phyloP scores from a whole-genome alignment of 495 filamentous ascomycete species.

The Acidomyces sp. region DNA sequence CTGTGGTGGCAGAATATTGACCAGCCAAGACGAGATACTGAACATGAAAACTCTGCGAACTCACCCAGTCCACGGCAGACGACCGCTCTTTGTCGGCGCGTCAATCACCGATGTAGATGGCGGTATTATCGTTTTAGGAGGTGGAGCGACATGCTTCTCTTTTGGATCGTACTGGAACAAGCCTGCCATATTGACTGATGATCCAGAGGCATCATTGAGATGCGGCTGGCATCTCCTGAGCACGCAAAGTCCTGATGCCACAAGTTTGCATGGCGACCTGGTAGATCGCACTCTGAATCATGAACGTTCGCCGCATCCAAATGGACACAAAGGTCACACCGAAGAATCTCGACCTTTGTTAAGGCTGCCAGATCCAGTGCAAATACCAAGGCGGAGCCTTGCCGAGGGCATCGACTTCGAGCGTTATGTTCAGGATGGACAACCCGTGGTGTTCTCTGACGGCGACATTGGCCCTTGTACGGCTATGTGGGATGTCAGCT shows the following conservation, averaged over 20 bases:
- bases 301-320: not conserved
- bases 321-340: conserved; percentile 3
- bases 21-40: conserved; percentile 21
- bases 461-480: conserved; percentile 55
- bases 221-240: conserved; percentile 11
- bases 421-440: conserved; percentile 41
- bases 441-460: conserved; percentile 52
- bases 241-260: conserved; percentile 13
- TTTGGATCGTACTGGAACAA: conserved; percentile 70
- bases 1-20: conserved; percentile 14
- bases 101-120: conserved; percentile 32
- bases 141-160: conserved; percentile 80
- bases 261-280: not conserved
- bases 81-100: conserved; percentile 56
- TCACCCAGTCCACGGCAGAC: conserved; percentile 14
- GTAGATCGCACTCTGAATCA: not conserved
- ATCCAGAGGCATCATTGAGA: conserved; percentile 4
- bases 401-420: conserved; percentile 41
- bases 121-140: conserved; percentile 50
- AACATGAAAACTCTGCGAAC: conserved; percentile 19
- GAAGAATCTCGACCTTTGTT: not conserved
- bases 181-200: conserved; percentile 37
- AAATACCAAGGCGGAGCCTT: conserved; percentile 9
- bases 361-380: conserved; percentile 5
- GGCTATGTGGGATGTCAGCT: conserved; percentile 52